Evolutionary conservation across 495 filamentous ascomycete genomes (phyloP), one percentile per base, ranked within the genome.

Genomic region (Neurospora sp.): DNA sequence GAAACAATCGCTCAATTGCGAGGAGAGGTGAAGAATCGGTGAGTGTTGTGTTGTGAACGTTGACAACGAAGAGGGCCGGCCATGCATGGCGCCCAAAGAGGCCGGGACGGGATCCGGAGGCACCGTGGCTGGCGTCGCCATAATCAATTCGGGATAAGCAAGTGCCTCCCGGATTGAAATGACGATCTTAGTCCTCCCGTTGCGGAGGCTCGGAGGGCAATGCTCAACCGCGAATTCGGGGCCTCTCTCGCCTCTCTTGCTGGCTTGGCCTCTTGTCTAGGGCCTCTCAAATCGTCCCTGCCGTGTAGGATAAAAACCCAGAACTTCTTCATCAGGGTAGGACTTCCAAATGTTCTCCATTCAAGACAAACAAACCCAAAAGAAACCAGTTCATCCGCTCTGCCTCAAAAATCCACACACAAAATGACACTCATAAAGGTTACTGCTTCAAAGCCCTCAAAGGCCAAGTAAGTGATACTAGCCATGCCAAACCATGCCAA

Each of bases 391-490:
- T 9, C 4, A 2, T 27, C 46, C 4, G 9, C 46, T 23, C 46
- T 11, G n/a, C 54, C 12, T 12, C 23, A 16, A 11, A 41, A 73
- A 23, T n/a, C 59, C 38, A 70, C 4, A 20, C 40, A 23, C 71
- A 44, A 40, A 10, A 76, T 73, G 70, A 72, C 73, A 12, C 69
- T 69, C 20, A 44, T 16, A 5, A 41, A 40, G 12, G 39, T 74
- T 16, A 8, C 39, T 27, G 41, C 3, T 5, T 35, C 73, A 18
- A 69, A 72, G 11, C 66, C 77, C 27, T 78, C 78, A 6, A 75
- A 75, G 10, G 75, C 78, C 12, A 73, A 72, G 78, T 78, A 59
- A 75, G 75, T 69, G 18, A 5, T 20, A 23, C 35, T 5, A n/a
- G 9, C 20, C 37, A 38, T 66, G 1, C 11, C 23, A 6, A 0